phyloP scores from a whole-genome alignment of 1,139 yeast species.

The Arxiozyma bovina region DNA sequence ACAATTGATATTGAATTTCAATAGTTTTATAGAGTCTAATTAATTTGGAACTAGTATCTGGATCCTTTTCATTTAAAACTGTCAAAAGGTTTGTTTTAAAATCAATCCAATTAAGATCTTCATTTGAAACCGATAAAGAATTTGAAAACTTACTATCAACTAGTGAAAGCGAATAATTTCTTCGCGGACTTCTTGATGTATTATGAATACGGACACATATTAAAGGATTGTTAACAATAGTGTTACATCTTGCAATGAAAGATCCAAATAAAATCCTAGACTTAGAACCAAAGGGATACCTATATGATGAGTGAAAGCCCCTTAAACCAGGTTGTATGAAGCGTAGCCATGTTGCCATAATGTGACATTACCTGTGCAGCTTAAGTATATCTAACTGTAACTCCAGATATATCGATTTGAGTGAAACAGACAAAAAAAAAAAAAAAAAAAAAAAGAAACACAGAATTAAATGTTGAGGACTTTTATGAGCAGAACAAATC shows the following conservation, averaged over 20 bases:
- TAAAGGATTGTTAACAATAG: background rate
- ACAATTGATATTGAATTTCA: background rate
- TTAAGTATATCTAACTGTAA: no score
- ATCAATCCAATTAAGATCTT: slow-evolving; percentile 9
- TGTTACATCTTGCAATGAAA: no score
- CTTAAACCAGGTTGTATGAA: background rate
- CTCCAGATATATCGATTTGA: background rate
- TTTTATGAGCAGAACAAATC: background rate
- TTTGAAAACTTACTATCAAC: background rate
- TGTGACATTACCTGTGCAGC: background rate
- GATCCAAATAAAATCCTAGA: background rate
- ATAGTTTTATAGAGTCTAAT: slow-evolving; percentile 2
- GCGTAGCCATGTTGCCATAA: background rate
- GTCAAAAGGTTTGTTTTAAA: background rate
- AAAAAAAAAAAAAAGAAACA: no score
- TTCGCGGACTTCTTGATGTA: background rate
- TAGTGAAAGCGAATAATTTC: background rate
- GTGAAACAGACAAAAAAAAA: background rate
- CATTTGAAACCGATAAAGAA: slow-evolving; percentile 9
- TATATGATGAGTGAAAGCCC: slow-evolving; percentile 1
- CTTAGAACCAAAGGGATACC: slow-evolving; percentile 9
- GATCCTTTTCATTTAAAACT: background rate
- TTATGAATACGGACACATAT: background rate
- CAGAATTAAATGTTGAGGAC: background rate
- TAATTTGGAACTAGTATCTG: background rate